These are phyloP conservation scores for Thymus quinquecostatus DNA, from an alignment of 257 asterid species.

Conservation along the genomic window DNA sequence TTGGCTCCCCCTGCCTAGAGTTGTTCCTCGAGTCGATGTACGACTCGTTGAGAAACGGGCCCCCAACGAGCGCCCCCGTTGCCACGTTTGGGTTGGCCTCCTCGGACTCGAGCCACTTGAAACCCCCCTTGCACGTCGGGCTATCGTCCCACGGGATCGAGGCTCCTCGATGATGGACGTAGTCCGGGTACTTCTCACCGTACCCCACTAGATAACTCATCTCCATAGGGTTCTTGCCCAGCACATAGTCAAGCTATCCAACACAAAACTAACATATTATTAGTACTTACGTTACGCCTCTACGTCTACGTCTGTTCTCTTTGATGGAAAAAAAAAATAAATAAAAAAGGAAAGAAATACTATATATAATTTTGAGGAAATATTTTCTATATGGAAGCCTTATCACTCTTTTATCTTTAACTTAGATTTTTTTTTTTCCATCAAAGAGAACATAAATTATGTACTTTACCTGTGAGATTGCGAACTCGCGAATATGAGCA, in stretches of 20 bases:
- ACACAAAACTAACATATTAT: background rate
- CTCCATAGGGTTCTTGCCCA: slow-evolving; percentile 75
- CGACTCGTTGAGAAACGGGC: slow-evolving; percentile 80
- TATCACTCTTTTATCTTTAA: too few species aligned
- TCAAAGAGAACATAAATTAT: too few species aligned
- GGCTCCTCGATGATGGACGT: slow-evolving; percentile 96
- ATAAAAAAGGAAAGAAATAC: too few species aligned
- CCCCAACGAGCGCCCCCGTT: slow-evolving; percentile 83
- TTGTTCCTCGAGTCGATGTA: slow-evolving; percentile 77
- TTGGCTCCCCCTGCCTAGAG: slow-evolving; percentile 88
- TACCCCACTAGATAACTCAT: slow-evolving; percentile 89
- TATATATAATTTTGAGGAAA: too few species aligned
- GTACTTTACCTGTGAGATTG: slow-evolving; percentile 60
- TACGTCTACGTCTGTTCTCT: too few species aligned
- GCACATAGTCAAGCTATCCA: slow-evolving; percentile 67
- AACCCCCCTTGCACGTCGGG: slow-evolving; percentile 81
- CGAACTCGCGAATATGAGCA: slow-evolving; percentile 66
- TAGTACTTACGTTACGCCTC: background rate
- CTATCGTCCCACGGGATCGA: slow-evolving; percentile 63
- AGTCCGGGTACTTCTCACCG: slow-evolving; percentile 71
- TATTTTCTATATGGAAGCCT: too few species aligned
- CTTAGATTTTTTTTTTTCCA: too few species aligned
- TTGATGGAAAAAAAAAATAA: too few species aligned
- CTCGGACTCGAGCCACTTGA: slow-evolving; percentile 67
- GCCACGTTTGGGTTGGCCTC: slow-evolving; percentile 82